Evolutionary conservation across 1,284 basidiomycete species (phyloP).

Genomic region (Heterobasidion occidentale): DNA sequence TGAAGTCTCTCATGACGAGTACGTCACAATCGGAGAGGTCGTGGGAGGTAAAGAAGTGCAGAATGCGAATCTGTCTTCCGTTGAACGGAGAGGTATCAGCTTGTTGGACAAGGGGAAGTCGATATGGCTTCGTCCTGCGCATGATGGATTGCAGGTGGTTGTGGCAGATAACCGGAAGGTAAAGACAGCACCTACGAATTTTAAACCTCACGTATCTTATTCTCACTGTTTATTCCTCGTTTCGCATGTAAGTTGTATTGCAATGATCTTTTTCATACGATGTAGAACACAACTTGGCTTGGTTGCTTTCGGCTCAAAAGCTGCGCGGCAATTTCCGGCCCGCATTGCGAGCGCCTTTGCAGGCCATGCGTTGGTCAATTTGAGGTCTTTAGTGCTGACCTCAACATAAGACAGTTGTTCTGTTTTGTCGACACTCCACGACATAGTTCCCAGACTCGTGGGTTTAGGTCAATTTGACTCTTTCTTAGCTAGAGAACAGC

Average conservation of each 20-base stretch:
- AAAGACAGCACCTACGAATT: constrained; percentile 39
- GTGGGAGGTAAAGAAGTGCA: constrained; percentile 30
- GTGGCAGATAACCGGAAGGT: constrained; percentile 33
- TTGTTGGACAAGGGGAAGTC: constrained; percentile 36
- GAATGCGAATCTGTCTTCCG: constrained; percentile 24
- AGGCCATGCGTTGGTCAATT: no score
- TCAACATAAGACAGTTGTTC: no score
- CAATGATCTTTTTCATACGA: not conserved
- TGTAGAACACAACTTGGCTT: not conserved
- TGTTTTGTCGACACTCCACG: no score
- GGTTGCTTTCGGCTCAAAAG: not conserved
- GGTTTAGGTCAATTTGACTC: no score
- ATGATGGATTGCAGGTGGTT: constrained; percentile 55
- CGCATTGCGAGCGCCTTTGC: no score
- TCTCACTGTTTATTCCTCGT: not conserved
- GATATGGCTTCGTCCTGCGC: constrained; percentile 62
- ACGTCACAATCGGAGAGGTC: constrained; percentile 45
- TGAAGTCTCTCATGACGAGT: constrained; percentile 62
- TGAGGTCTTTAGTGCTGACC: no score
- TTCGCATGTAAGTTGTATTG: not conserved
- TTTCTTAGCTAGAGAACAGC: no score
- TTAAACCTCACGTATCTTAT: not conserved
- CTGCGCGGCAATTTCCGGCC: no score
- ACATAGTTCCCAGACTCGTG: no score
- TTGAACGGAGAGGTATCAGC: constrained; percentile 33